Evolutionary conservation across 768 basidiomycete species (phyloP).

Genomic region (Termitomyces sp.): DNA sequence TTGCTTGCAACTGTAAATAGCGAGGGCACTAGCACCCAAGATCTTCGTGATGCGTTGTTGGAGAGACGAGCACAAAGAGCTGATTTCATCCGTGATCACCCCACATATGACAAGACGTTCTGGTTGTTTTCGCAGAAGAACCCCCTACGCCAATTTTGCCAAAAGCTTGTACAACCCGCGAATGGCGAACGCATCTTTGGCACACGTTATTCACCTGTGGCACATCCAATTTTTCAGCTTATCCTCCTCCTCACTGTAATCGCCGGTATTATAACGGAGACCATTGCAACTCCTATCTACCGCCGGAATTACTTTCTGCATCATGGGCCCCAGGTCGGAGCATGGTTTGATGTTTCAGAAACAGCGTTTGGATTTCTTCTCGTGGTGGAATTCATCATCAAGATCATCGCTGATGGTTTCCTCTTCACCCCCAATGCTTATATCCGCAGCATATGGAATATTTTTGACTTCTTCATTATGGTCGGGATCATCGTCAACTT

Average conservation of each 20-base stretch:
- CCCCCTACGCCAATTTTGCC: constrained; percentile 65
- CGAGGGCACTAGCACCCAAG: constrained; percentile 42
- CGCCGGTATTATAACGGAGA: constrained; percentile 77
- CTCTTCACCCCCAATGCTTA: constrained; percentile 90
- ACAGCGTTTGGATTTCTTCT: constrained; percentile 63
- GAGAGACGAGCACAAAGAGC: constrained; percentile 74
- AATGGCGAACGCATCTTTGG: constrained; percentile 88
- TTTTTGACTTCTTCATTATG: constrained; percentile 85
- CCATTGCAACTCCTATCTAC: constrained; percentile 79
- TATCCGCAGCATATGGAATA: constrained; percentile 86
- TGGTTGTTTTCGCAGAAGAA: constrained; percentile 87
- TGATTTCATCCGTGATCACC: constrained; percentile 85
- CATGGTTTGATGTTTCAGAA: constrained; percentile 90
- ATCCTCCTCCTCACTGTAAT: constrained; percentile 71
- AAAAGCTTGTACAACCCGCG: constrained; percentile 77
- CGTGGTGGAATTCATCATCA: constrained; percentile 81
- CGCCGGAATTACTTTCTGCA: constrained; percentile 62
- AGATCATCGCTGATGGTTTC: constrained; percentile 90
- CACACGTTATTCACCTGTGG: constrained; percentile 53
- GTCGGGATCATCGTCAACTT: constrained; percentile 71
- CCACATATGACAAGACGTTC: constrained; percentile 84
- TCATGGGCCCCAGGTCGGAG: constrained; percentile 53
- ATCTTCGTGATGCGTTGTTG: constrained; percentile 53
- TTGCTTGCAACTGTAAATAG: constrained; percentile 59
- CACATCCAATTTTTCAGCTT: constrained; percentile 70